These are phyloP conservation scores for Hortiboletus campestris DNA, from an alignment of 768 basidiomycete species.

Conservation along the genomic window DNA sequence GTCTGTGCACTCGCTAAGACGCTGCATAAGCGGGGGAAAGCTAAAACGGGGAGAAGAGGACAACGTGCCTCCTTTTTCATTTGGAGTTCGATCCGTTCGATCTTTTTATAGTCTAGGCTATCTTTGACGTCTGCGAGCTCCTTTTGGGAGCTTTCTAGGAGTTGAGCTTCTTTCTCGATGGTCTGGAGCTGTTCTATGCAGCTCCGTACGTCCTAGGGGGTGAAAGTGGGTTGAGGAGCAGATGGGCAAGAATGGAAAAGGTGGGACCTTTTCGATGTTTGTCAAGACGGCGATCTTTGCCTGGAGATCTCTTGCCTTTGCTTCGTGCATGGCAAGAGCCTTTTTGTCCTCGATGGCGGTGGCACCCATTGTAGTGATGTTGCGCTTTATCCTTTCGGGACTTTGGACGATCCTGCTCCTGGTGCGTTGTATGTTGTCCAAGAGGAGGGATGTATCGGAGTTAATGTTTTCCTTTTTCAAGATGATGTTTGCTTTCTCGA, in stretches of 20 bases:
- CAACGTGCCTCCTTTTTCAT: conserved; percentile 62
- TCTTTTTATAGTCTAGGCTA: conserved; percentile 66
- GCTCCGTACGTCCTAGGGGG: conserved; percentile 60
- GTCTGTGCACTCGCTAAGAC: conserved; percentile 72
- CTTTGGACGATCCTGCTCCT: conserved; percentile 84
- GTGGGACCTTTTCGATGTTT: conserved; percentile 70
- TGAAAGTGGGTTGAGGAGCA: neutral
- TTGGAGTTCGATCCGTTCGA: conserved; percentile 68
- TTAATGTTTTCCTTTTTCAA: conserved; percentile 70
- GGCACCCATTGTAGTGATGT: conserved; percentile 71
- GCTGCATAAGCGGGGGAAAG: neutral
- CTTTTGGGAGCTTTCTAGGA: conserved; percentile 64
- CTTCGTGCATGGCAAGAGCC: conserved; percentile 59
- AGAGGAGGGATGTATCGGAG: conserved; percentile 54
- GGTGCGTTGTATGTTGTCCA: conserved; percentile 61
- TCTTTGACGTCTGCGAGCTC: conserved; percentile 68
- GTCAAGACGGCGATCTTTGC: conserved; percentile 68
- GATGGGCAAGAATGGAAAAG: neutral
- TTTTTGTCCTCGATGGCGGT: conserved; percentile 71
- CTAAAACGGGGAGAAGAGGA: neutral
- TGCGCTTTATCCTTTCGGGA: conserved; percentile 84
- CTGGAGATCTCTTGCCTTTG: conserved; percentile 75
- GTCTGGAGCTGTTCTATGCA: conserved; percentile 76
- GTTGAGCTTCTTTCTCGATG: conserved; percentile 63
- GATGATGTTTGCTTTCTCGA: conserved; percentile 61